phyloP scores from a whole-genome alignment of 1,284 basidiomycete genomes.

The Rhodofomes roseus region DNA sequence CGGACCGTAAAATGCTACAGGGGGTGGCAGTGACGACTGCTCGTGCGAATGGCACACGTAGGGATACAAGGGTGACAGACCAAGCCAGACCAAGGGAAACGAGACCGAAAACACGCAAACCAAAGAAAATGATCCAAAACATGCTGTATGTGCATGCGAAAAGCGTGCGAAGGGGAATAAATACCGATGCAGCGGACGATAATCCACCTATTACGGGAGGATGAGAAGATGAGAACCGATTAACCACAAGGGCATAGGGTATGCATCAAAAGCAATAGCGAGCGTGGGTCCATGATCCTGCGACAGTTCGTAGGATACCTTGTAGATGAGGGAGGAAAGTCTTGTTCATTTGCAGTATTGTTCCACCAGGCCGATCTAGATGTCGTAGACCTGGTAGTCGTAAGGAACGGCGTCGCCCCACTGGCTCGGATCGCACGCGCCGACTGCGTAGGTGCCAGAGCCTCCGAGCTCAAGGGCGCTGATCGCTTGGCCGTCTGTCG shows the following conservation, averaged over 20 bases:
- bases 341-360: not conserved
- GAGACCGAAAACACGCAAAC: not conserved
- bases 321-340: not conserved
- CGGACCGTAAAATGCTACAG: not conserved
- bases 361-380: slow-evolving; percentile 25
- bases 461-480: slow-evolving; percentile 56
- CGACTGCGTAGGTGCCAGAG: slow-evolving; percentile 43
- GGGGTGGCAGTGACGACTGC: not conserved
- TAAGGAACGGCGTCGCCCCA: slow-evolving; percentile 63
- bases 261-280: slow-evolving; percentile 3
- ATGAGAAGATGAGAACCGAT: not conserved
- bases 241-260: slow-evolving; percentile 6
- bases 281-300: not conserved
- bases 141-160: not conserved
- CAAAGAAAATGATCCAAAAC: not conserved
- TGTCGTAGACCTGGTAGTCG: slow-evolving; percentile 65
- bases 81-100: not conserved
- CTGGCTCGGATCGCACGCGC: slow-evolving; percentile 59
- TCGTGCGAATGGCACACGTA: not conserved
- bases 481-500: slow-evolving; percentile 46
- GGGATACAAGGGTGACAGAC: not conserved
- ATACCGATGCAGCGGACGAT: not conserved
- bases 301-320: not conserved
- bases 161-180: not conserved
- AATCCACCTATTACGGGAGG: slow-evolving; percentile 4